A percentile compares a stretch with the other conserved stretches of the same genome.
These are phyloP conservation scores for Trichoderma gamsii DNA, from an alignment of 495 filamentous ascomycete genomes.

Conservation along the genomic window DNA sequence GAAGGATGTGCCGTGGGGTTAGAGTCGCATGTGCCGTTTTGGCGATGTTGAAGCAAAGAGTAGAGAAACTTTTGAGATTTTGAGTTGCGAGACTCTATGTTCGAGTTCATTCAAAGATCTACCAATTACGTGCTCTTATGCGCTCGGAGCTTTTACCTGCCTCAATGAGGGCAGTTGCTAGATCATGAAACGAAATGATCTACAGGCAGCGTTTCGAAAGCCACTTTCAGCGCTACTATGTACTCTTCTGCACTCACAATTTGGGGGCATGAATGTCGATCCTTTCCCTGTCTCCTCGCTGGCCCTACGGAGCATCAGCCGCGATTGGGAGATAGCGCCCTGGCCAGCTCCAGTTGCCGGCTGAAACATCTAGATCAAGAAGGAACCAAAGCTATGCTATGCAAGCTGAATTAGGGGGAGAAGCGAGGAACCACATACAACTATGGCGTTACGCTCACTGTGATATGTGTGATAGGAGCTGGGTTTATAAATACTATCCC, in stretches of 20 bases:
- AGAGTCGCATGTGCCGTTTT: not conserved
- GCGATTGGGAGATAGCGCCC: constrained; percentile 5
- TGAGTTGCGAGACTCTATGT: too few species aligned
- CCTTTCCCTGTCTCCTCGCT: not conserved
- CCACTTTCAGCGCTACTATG: not conserved
- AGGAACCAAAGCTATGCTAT: not conserved
- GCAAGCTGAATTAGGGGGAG: not conserved
- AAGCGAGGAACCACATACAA: not conserved
- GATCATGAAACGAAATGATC: too few species aligned
- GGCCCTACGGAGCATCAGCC: constrained; percentile 2
- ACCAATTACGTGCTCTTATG: too few species aligned
- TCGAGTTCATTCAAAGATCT: too few species aligned
- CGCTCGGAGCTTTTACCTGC: too few species aligned
- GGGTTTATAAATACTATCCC: not conserved
- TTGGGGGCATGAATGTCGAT: not conserved
- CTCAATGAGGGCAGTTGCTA: too few species aligned
- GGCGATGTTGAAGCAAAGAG: not conserved
- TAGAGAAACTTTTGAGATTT: not conserved
- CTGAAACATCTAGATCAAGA: constrained; percentile 1
- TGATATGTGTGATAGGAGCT: not conserved
- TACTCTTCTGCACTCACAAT: not conserved
- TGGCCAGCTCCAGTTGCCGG: not conserved
- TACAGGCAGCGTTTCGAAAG: not conserved
- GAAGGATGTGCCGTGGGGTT: not conserved
- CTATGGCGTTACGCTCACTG: not conserved